phyloP scores from a whole-genome alignment of 345 rosid genomes.

The Sisymbrium altissimum region DNA sequence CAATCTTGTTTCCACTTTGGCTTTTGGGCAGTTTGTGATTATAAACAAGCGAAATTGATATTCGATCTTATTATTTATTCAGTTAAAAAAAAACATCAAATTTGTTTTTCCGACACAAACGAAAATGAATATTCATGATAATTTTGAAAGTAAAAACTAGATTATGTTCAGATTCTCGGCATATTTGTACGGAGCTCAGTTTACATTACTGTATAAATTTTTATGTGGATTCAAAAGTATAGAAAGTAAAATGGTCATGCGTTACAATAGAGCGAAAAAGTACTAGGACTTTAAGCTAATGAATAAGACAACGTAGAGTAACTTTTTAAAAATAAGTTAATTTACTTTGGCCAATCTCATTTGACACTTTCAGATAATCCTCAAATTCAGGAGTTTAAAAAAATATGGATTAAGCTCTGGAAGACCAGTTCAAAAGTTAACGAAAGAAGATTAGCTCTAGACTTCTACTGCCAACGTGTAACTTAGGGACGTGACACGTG shows the following conservation, averaged over 20 bases:
- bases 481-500: slow-evolving; percentile 21
- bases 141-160: not conserved
- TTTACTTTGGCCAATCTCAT: not conserved
- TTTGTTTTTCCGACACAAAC: too few relatives aligned
- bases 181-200: not conserved
- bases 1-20: not conserved
- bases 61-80: not conserved
- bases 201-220: not conserved
- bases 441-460: not conserved
- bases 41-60: not conserved
- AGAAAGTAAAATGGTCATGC: not conserved
- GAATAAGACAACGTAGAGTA: not conserved
- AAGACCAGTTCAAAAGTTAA: slow-evolving; percentile 32
- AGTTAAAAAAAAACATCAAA: not conserved
- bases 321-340: not conserved
- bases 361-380: not conserved
- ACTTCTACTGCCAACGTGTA: slow-evolving; percentile 5
- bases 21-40: not conserved
- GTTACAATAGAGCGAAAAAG: not conserved
- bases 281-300: not conserved
- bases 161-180: not conserved
- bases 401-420: slow-evolving; percentile 6
- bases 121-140: not conserved
- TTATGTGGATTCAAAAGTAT: not conserved
- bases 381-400: not conserved